Evolutionary conservation across 1,139 yeast species (phyloP).

Genomic region (Suhomyces chickasaworum): DNA sequence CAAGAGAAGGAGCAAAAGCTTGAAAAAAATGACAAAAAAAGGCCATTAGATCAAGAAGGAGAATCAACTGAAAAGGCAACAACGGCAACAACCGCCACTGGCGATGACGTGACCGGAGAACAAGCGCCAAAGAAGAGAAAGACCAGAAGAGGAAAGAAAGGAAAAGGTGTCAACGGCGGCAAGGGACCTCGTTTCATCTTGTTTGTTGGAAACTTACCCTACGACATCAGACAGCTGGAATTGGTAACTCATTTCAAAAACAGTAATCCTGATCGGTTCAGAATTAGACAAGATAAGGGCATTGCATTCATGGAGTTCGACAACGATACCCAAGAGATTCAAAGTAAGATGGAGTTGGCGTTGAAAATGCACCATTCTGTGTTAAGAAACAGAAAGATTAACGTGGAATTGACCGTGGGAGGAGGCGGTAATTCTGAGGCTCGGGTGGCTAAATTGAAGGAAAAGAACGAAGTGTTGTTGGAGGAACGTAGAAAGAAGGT

Average conservation of each 20-base stretch:
- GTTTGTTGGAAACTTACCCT: conserved; percentile 93
- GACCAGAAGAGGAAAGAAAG: conserved; percentile 77
- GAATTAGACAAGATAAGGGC: conserved; percentile 82
- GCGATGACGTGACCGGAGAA: conserved; percentile 21
- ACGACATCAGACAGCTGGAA: conserved; percentile 62
- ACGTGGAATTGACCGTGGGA: conserved; percentile 95
- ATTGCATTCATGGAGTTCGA: conserved; percentile 92
- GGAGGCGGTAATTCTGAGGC: conserved; percentile 91
- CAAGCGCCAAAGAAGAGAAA: conserved; percentile 65
- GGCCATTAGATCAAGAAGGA: conserved; percentile 11
- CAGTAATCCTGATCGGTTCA: conserved; percentile 69
- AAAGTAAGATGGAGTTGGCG: conserved; percentile 79
- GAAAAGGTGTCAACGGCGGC: conserved; percentile 53
- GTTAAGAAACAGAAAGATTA: conserved; percentile 71
- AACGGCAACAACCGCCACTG: too few relatives aligned
- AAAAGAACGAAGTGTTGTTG: conserved; percentile 73
- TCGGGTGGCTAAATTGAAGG: conserved; percentile 69
- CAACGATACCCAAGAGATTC: conserved; percentile 61
- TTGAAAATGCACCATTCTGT: conserved; percentile 77
- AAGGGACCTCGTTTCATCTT: conserved; percentile 73
- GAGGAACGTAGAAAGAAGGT: conserved; percentile 62
- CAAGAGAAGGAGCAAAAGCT: conserved; percentile 28
- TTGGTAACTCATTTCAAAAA: conserved; percentile 73
- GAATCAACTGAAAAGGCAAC: conserved; percentile 22
- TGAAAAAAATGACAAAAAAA: conserved; percentile 16